Evolutionary conservation across 306 rosid species (phyloP).

Genomic region (Cyclanthera cordifolia): DNA sequence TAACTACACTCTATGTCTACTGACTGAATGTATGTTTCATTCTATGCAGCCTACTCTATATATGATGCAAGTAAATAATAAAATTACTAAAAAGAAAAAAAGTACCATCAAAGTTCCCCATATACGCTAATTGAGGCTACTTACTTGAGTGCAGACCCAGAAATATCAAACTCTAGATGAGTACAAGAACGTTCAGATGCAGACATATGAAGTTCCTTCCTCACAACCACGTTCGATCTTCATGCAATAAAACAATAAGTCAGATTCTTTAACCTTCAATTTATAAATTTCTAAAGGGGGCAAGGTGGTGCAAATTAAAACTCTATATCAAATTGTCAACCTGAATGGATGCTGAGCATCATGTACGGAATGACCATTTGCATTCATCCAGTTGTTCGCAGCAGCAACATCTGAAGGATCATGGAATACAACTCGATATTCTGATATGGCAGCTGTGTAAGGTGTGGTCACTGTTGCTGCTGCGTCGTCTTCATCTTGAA

Average conservation of each 20-base stretch:
- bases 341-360: conserved; percentile 99
- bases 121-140: conserved; percentile 16
- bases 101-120: not conserved
- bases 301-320: not conserved
- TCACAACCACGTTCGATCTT: conserved; percentile 87
- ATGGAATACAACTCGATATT: conserved; percentile 59
- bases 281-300: not conserved
- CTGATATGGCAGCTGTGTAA: conserved; percentile 74
- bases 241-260: conserved; percentile 26
- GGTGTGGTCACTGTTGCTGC: conserved; percentile 61
- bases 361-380: conserved; percentile 62
- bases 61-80: not conserved
- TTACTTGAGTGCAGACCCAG: conserved; percentile 68
- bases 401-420: conserved; percentile 40
- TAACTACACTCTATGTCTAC: not conserved
- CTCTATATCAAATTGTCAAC: conserved; percentile 21
- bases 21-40: not conserved
- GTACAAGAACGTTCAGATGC: conserved; percentile 92
- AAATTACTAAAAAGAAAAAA: not conserved
- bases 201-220: conserved; percentile 74
- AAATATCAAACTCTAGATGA: conserved; percentile 84
- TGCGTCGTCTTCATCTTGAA: conserved; percentile 64
- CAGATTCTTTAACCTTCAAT: conserved; percentile 13
- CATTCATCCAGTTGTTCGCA: conserved; percentile 51
- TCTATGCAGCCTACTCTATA: not conserved